These are phyloP conservation scores for Yamadazyma dendronema DNA, from an alignment of 1,139 yeast genomes.

Conservation along the genomic window DNA sequence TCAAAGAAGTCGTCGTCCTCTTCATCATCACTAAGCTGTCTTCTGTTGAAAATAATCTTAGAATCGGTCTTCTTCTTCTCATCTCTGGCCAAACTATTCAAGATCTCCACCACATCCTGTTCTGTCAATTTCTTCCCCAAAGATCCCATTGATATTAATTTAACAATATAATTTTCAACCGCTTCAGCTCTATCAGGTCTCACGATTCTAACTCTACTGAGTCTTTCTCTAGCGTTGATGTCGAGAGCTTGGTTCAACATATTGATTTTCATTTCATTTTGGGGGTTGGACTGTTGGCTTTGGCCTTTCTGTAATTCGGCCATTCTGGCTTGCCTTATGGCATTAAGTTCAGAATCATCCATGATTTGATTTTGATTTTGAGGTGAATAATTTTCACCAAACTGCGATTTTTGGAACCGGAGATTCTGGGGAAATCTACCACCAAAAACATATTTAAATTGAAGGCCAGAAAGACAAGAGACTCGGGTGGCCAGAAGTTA, in stretches of 20 bases:
- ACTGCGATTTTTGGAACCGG: background rate
- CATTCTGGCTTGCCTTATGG: conserved; percentile 84
- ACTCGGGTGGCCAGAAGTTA: background rate
- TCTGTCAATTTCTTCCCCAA: conserved; percentile 71
- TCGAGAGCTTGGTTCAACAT: conserved; percentile 70
- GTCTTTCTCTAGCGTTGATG: conserved; percentile 82
- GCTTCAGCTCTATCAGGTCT: conserved; percentile 88
- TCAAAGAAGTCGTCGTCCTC: conserved; percentile 35
- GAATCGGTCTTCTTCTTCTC: conserved; percentile 61
- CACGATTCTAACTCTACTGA: conserved; percentile 83
- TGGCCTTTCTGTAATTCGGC: conserved; percentile 68
- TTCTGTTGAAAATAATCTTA: conserved; percentile 49
- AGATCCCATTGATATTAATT: conserved; percentile 78
- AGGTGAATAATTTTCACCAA: conserved; percentile 2
- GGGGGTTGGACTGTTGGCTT: conserved; percentile 19
- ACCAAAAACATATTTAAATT: background rate
- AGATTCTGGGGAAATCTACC: background rate
- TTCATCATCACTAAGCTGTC: conserved; percentile 24
- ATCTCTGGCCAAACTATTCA: conserved; percentile 82
- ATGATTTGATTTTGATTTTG: no score
- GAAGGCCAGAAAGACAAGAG: background rate
- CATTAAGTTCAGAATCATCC: conserved; percentile 83
- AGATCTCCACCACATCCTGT: conserved; percentile 73
- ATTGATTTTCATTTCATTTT: conserved; percentile 30
- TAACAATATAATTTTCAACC: conserved; percentile 79